Evolutionary conservation across 2,329 filamentous ascomycete species (phyloP), one percentile per base, ranked within the genome.

Genomic region (Blastomyces silverae): DNA sequence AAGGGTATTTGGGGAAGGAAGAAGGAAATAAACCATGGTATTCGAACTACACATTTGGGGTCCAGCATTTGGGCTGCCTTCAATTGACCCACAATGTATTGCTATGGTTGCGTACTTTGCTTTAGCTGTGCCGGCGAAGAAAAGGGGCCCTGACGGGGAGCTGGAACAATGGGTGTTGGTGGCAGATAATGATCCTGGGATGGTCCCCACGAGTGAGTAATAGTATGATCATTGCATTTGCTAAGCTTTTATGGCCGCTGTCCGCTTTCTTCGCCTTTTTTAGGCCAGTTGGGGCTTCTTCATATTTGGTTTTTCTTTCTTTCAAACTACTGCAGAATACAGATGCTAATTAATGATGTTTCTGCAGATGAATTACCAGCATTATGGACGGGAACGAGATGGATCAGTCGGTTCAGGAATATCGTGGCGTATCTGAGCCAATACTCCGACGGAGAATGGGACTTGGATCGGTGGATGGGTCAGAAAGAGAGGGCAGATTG

Each of bases 11-110:
- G 55, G 3, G 2, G 20, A n/a, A 39, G 7, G 22, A 31, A 31
- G 39, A 22, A 60, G 17, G 22, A 50, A 58, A n/a, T 66, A 67
- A 73, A 71, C 65, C 64, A 84, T 84, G 81, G 81, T 85, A 68
- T 79, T 91, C 60, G 85, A 93, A 78, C 85, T 99, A 66, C 89
- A 96, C 78, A 84, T 96, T 73, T 96, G 92, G 89, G 92, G 92
- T 61, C 88, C 91, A 64, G 92, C 90, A 52, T 96, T 96, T 76
- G 87, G 87, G 52, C 85, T 97, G 56, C 88, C 93, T 17, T 97
- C 94, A 55, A 89, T 97, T 71, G 92, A 97, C 73, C 83, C 93
- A 57, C 90, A 96, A 80, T 97, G 92, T 74, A 85, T 96, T 66
- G 92, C 92, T 37, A 83, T 89, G 55, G 86, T 96, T 69, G 86